These are phyloP conservation scores for Brassica hybrid DNA, from an alignment of 441 rosid genomes.

Conservation along the genomic window DNA sequence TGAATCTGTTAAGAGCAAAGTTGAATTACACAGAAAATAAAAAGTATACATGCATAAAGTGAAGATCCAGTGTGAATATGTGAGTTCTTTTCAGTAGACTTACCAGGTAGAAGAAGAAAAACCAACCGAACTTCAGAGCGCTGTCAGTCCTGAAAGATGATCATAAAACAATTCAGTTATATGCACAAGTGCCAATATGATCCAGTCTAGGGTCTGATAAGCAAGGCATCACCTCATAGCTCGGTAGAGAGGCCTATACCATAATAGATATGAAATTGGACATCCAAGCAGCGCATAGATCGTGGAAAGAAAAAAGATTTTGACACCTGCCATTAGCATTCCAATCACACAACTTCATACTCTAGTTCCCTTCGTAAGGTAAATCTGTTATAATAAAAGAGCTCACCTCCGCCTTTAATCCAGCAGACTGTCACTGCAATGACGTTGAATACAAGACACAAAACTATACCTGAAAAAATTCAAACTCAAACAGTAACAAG, in stretches of 20 bases:
- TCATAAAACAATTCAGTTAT: constrained; percentile 19
- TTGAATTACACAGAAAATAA: constrained; percentile 17
- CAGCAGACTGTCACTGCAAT: constrained; percentile 82
- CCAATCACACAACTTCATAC: neutral
- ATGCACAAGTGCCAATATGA: constrained; percentile 2
- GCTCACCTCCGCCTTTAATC: constrained; percentile 92
- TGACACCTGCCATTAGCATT: constrained; percentile 59
- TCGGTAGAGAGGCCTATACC: constrained; percentile 97
- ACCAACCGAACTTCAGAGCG: constrained; percentile 87
- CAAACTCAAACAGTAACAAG: constrained; percentile 13
- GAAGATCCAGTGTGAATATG: neutral
- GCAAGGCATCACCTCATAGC: constrained; percentile 69
- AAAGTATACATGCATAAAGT: neutral
- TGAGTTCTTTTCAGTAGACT: constrained; percentile 37
- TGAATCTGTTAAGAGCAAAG: constrained; percentile 61
- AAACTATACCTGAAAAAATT: constrained; percentile 69
- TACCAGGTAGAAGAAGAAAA: constrained; percentile 95
- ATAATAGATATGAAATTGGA: constrained; percentile 84
- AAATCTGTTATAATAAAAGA: neutral
- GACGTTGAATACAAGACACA: constrained; percentile 80
- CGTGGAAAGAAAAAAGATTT: constrained; percentile 82
- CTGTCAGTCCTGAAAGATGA: constrained; percentile 82
- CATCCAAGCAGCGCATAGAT: constrained; percentile 83
- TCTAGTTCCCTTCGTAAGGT: neutral
- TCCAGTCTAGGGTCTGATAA: neutral